Conservation (phyloP, 1,284 basidiomycete genomes). For the Erythrobasidium hasegawianum region DNA sequence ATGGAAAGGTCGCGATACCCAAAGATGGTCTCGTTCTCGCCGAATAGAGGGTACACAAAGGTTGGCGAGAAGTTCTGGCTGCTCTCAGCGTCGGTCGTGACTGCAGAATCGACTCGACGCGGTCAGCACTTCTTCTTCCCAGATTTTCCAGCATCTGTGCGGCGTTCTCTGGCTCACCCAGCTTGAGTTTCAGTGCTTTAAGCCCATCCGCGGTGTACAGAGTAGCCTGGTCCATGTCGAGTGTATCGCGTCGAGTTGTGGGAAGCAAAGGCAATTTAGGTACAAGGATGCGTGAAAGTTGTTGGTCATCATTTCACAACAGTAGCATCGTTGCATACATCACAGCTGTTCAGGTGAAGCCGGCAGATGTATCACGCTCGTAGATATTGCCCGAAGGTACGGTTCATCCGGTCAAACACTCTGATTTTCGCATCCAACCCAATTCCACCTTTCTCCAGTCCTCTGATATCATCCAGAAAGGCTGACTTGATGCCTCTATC, state of each 20-base stretch:
- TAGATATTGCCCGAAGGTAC: conserved; percentile 15
- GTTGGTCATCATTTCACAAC: no score
- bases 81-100: neutral
- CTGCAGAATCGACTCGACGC: neutral
- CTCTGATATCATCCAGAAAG: conserved; percentile 78
- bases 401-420: conserved; percentile 13
- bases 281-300: neutral
- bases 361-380: conserved; percentile 9
- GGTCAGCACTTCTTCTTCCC: conserved; percentile 20
- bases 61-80: conserved; percentile 41
- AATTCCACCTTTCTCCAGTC: conserved; percentile 62
- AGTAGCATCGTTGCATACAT: no score
- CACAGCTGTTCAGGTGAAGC: no score
- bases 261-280: conserved; percentile 1
- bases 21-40: conserved; percentile 93
- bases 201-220: conserved; percentile 35
- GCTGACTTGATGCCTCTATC: conserved; percentile 59
- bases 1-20: conserved; percentile 80
- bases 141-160: no score
- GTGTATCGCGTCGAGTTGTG: neutral
- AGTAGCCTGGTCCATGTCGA: conserved; percentile 16
- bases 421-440: conserved; percentile 16
- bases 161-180: conserved; percentile 35
- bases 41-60: conserved; percentile 63
- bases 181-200: conserved; percentile 37